Evolutionary conservation across 768 basidiomycete genomes (phyloP).

Genomic region (Pulveroboletus frians): DNA sequence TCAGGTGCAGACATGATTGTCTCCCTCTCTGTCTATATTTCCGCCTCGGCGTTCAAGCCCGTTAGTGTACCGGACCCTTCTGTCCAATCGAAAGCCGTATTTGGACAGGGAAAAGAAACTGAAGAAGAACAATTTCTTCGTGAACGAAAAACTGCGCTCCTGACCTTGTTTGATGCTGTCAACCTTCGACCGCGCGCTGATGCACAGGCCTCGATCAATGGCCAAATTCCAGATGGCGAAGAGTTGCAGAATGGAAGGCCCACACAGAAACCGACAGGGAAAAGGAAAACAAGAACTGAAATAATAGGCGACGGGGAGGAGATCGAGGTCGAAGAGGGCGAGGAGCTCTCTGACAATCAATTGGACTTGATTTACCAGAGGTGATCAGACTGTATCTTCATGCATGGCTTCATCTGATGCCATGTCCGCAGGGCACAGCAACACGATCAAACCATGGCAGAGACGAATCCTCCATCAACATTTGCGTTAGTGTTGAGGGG

Average conservation of each 20-base stretch:
- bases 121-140: constrained; percentile 71
- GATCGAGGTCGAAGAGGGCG: constrained; percentile 77
- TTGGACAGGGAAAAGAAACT: constrained; percentile 79
- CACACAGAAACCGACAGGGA: constrained; percentile 29
- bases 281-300: constrained; percentile 50
- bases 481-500: constrained; percentile 73
- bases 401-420: constrained; percentile 1
- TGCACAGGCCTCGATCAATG: constrained; percentile 30
- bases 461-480: constrained; percentile 75
- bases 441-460: constrained; percentile 68
- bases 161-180: constrained; percentile 67
- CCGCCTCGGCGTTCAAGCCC: constrained; percentile 60
- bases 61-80: constrained; percentile 32
- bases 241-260: constrained; percentile 39
- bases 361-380: constrained; percentile 80
- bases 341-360: constrained; percentile 77
- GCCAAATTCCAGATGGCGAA: constrained; percentile 27
- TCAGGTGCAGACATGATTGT: constrained; percentile 77
- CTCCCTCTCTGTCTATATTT: constrained; percentile 68
- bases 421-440: constrained; percentile 63
- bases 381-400: constrained; percentile 36
- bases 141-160: constrained; percentile 71
- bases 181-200: constrained; percentile 61
- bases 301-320: constrained; percentile 79
- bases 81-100: constrained; percentile 35